Conservation (phyloP, 495 filamentous ascomycete species). For the Penicillium verhagenii region DNA sequence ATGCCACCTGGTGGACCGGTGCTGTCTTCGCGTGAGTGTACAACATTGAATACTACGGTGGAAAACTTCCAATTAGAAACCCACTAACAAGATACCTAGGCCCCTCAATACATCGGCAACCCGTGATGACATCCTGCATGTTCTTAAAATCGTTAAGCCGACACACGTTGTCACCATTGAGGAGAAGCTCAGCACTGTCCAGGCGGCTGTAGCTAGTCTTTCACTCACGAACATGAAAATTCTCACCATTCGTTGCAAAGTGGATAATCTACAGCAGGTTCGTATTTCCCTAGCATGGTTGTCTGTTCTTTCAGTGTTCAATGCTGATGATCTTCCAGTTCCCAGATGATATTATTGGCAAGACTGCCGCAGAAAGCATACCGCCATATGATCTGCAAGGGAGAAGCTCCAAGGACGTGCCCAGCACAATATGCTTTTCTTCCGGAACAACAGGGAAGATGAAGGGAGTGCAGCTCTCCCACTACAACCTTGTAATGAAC, state of each 20-base stretch:
- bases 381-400: conserved; percentile 4
- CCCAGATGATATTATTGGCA: conserved; percentile 7
- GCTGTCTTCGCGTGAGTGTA: conserved; percentile 8
- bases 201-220: background rate
- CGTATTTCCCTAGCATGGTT: background rate
- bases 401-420: conserved; percentile 1
- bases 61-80: background rate
- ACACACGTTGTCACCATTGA: conserved; percentile 9
- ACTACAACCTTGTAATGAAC: conserved; percentile 11
- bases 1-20: conserved; percentile 11
- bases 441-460: conserved; percentile 11
- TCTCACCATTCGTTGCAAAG: conserved; percentile 5
- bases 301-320: too few relatives aligned
- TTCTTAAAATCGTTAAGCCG: conserved; percentile 5
- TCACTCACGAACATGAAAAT: conserved; percentile 1
- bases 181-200: conserved; percentile 6
- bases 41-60: background rate
- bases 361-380: background rate
- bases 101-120: conserved; percentile 9
- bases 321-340: conserved; percentile 1
- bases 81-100: background rate
- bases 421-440: conserved; percentile 11
- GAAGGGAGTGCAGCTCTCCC: conserved; percentile 10
- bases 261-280: conserved; percentile 1
- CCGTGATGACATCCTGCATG: conserved; percentile 3